Conservation (phyloP, 1,284 basidiomycete genomes). For the Irpex sp. region DNA sequence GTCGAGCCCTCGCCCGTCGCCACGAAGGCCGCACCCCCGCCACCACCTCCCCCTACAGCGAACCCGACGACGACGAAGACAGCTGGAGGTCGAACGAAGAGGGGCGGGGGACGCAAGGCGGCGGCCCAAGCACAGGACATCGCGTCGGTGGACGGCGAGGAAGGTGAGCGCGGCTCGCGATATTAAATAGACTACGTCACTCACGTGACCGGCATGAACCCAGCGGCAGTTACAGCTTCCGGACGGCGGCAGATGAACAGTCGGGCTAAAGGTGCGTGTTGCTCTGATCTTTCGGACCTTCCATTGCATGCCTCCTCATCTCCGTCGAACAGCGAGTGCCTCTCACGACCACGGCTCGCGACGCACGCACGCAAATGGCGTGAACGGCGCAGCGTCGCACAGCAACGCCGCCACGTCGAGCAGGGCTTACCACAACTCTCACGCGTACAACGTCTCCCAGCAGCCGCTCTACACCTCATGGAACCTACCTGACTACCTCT, state of each 20-base stretch:
- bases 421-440: constrained; percentile 68
- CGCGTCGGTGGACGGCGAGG: constrained; percentile 52
- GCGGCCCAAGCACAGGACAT: constrained; percentile 28
- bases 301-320: constrained; percentile 30
- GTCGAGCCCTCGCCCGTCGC: constrained; percentile 44
- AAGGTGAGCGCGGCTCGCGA: constrained; percentile 43
- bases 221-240: constrained; percentile 27
- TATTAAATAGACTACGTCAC: constrained; percentile 26
- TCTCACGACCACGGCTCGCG: constrained; percentile 43
- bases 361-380: constrained; percentile 38
- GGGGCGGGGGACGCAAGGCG: constrained; percentile 45
- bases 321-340: constrained; percentile 20
- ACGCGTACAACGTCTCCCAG: constrained; percentile 73
- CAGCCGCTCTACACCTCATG: constrained; percentile 78
- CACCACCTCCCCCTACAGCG: constrained; percentile 18
- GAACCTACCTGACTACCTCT: constrained; percentile 92
- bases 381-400: constrained; percentile 11
- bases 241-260: constrained; percentile 39
- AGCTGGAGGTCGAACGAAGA: constrained; percentile 31
- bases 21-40: constrained; percentile 20
- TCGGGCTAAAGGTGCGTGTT: constrained; percentile 43
- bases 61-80: constrained; percentile 23
- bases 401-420: constrained; percentile 19
- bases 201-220: constrained; percentile 34
- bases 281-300: constrained; percentile 42